Conservation (phyloP, 306 rosid genomes). For the Potentilla sterilis region DNA sequence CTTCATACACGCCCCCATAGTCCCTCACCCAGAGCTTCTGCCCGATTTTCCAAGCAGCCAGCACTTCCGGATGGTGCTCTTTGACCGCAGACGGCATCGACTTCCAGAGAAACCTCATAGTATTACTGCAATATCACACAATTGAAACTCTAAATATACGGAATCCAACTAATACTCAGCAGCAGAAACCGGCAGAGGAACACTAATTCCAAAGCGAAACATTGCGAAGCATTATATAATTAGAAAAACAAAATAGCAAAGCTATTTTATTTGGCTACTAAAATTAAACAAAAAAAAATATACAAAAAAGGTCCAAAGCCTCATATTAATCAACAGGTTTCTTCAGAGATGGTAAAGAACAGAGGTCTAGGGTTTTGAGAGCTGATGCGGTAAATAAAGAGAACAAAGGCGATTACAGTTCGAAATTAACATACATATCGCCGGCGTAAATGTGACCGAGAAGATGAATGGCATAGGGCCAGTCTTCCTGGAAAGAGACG, state of each 20-base stretch:
- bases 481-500: conserved; percentile 59
- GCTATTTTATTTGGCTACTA: background rate
- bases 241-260: background rate
- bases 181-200: background rate
- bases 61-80: conserved; percentile 63
- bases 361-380: background rate
- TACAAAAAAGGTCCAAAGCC: no score
- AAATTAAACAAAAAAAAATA: no score
- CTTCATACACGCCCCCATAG: conserved; percentile 66
- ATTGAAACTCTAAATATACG: conserved; percentile 8
- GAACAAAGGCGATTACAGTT: background rate
- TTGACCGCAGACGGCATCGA: conserved; percentile 60
- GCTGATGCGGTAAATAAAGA: background rate
- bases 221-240: background rate
- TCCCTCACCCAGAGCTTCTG: conserved; percentile 76
- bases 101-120: conserved; percentile 93
- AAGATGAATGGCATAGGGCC: conserved; percentile 85
- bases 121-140: conserved; percentile 63
- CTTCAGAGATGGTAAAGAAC: background rate
- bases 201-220: background rate
- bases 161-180: background rate
- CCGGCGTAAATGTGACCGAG: conserved; percentile 61
- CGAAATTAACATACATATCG: conserved; percentile 51
- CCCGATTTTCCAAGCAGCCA: conserved; percentile 77
- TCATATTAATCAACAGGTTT: background rate